Evolutionary conservation across 2,329 filamentous ascomycete species (phyloP).

Genomic region (Xylaria sp.): DNA sequence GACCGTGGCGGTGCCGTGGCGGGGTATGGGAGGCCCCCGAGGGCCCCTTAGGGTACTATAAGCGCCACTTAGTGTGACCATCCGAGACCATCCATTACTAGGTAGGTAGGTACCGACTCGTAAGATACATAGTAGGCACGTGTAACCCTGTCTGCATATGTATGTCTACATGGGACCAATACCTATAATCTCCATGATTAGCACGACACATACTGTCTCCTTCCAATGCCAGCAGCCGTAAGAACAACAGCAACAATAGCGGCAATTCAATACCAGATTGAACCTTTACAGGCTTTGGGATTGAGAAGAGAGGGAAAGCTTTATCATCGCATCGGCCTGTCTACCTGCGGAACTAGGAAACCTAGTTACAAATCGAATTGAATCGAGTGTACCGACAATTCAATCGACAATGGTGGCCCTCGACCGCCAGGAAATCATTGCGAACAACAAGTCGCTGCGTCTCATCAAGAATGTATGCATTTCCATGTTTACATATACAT

Average conservation of each 20-base stretch:
- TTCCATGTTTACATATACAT: no score
- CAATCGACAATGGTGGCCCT: constrained; percentile 53
- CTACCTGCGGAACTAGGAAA: not conserved
- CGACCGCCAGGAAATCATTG: constrained; percentile 69
- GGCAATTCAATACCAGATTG: not conserved
- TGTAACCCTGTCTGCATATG: no score
- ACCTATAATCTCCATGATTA: no score
- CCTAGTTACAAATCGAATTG: not conserved
- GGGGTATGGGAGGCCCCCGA: not conserved
- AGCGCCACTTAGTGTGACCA: no score
- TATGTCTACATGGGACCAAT: no score
- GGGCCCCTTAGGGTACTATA: no score
- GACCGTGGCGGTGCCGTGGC: not conserved
- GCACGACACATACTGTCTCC: not conserved
- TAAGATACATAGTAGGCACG: no score
- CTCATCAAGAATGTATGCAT: constrained; percentile 80
- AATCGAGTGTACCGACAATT: not conserved
- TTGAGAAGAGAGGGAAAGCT: not conserved
- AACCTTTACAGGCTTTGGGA: not conserved
- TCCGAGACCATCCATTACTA: no score
- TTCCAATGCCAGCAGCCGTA: not conserved
- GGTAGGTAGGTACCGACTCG: no score
- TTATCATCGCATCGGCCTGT: not conserved
- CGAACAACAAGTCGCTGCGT: constrained; percentile 86
- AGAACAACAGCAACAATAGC: not conserved